Conservation (phyloP, 176 grass and related monocot species). For the Cenchrus fungigraminus region DNA sequence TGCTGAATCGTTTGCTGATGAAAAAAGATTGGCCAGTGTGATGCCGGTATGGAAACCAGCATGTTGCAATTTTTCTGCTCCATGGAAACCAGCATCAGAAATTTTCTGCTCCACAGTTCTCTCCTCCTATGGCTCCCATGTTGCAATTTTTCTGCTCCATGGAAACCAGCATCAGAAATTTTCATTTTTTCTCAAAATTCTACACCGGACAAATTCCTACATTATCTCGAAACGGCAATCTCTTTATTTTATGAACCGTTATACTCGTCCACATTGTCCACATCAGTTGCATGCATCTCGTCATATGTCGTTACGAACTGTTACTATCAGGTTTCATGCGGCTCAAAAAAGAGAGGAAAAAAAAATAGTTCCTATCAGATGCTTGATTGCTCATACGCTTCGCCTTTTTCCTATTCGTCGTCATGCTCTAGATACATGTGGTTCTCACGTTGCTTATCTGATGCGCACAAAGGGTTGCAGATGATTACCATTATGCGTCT, state of each 20-base stretch:
- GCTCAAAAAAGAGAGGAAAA: no score
- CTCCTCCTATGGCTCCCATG: neutral
- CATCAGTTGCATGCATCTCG: no score
- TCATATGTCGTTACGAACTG: no score
- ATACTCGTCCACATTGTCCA: no score
- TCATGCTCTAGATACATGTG: neutral
- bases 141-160: neutral
- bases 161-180: neutral
- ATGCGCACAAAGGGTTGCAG: neutral
- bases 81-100: no score
- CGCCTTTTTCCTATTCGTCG: neutral
- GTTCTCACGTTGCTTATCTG: neutral
- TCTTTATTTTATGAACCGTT: no score
- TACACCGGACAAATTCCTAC: neutral
- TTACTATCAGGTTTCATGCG: neutral
- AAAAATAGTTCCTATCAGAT: neutral
- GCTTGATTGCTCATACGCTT: slow-evolving; percentile 1
- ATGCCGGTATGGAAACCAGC: no score
- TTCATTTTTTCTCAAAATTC: neutral
- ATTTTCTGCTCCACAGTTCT: no score
- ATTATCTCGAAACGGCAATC: no score
- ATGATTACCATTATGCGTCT: neutral
- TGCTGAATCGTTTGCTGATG: no score
- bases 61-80: no score
- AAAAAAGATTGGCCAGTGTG: no score